Evolutionary conservation across 257 asterid species (phyloP).

Genomic region (Parsonsia alboflavescens): DNA sequence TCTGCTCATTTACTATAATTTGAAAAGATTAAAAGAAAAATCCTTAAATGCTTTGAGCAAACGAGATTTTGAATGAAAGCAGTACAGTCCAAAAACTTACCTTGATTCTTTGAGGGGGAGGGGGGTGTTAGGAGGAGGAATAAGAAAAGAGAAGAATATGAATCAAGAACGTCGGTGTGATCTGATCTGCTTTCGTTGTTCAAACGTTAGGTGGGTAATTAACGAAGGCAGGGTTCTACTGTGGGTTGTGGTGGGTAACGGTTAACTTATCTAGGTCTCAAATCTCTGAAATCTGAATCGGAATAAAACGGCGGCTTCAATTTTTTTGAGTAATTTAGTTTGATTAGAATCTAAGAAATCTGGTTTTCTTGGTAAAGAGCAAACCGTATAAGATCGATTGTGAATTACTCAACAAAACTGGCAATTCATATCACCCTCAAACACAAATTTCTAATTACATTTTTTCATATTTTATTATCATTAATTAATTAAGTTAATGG

Average conservation of each 20-base stretch:
- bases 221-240: not conserved
- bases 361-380: not conserved
- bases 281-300: slow-evolving; percentile 11
- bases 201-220: not conserved
- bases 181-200: slow-evolving; percentile 15
- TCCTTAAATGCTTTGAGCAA: not conserved
- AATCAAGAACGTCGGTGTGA: not conserved
- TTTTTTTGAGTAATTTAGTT: not conserved
- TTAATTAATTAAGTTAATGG: too few relatives aligned
- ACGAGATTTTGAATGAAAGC: not conserved
- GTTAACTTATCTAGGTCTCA: not conserved
- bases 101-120: slow-evolving; percentile 5
- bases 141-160: not conserved
- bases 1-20: not conserved
- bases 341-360: slow-evolving; percentile 15
- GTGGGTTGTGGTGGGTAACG: slow-evolving; percentile 20
- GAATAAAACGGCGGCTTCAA: not conserved
- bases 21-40: not conserved
- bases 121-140: too few relatives aligned
- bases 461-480: too few relatives aligned
- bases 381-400: not conserved
- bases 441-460: too few relatives aligned
- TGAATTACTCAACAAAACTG: not conserved
- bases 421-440: too few relatives aligned
- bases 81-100: slow-evolving; percentile 1